Base-by-base conservation (phyloP, 2,329 filamentous ascomycete genomes). In the Sporothrix mexicana region DNA sequence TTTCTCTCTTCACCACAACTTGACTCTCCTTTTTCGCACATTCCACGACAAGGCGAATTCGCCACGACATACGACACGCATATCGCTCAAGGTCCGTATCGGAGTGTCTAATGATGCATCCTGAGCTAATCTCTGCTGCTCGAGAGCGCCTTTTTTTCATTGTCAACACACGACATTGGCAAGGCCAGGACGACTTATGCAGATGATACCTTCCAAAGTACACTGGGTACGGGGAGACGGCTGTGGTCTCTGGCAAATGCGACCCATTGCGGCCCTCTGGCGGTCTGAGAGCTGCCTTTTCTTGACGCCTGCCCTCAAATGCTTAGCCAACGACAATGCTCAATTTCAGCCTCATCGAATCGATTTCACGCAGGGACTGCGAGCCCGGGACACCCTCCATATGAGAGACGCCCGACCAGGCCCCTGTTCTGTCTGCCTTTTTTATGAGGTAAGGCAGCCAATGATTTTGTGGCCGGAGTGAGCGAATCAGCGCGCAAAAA, bases 241-340 rank as follows among this genome's bases (percentile, higher is more conserved):
- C 23, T 17, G 25, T 59, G 7, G 10, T 13, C 20, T 62, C 13
- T n/a, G 23, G n/a, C 2, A 20, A 45, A 20, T 66, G 61, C 61
- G 61, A 45, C 61, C 61, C 61, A 62, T 2, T 67, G 64, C 64
- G 47, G 45, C 64, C 47, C 64, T 67, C 25, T 67, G 64, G 64
- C 64, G 64, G 64, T 67, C 64, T 49, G 36, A 9, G 9, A 8
- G 45, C 2, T 51, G 43, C 64, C 64, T 67, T 66, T 25, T 47
- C 30, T 47, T n/a, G 64, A 67, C 64, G 64, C 64, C 64, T 67
- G 43, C 13, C 10, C 10, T 57, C n/a, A 2, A 23, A 15, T n/a
- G 15, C 36, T 15, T 45, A 67, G 64, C 64, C 64, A 67, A 67
- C 43, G 20, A 4, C 64, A 67, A 23, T 15, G 30, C 20, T 10